Evolutionary conservation across 371 early-diverging fungal species (phyloP), one percentile per base, ranked within the genome.

Genomic region (Lichtheimia ornata): DNA sequence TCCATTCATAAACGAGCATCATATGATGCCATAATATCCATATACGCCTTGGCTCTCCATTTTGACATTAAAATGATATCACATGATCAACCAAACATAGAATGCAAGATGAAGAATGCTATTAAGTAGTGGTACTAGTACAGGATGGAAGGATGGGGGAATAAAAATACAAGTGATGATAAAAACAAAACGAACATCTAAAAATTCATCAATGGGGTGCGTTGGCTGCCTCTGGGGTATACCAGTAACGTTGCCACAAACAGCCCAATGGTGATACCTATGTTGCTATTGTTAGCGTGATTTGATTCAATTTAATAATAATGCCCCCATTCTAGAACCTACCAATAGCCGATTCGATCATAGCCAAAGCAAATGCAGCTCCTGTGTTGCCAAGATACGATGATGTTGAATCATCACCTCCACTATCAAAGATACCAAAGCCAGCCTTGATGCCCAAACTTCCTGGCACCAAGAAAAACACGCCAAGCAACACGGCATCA

Each of bases 151-250:
- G 35, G 9, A 9, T 3, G 15, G 24, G 49, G 25, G 24, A 50
- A 41, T 56, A 42, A 17, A 43, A 43, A 45, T 57, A 45, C 41
- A 45, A 15, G 18, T 60, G 12, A 9, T 60, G 12, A 9, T 11
- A 9, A 11, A 35, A 35, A 35, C 35, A 35, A 35, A 35, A 9
- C 5, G 35, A 35, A 35, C 35, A 35, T 58, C 30, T 79, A 82
- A 63, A 86, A 86, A 53, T 65, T 84, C 84, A 87, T 85, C n/a
- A 87, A 70, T 25, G 83, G 77, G 2, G 84, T 84, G 41, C 79
- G 80, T 60, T 61, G 66, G 51, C 74, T 76, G 43, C 87, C 84
- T 59, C 74, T 76, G 1, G 87, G 84, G 57, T 83, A 87, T 44
- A 84, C 81, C 35, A 85, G 66, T 41, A 85, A 60, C 0, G 84